phyloP scores from a whole-genome alignment of 2,329 filamentous ascomycete genomes.

The Phialocephala subalpina region DNA sequence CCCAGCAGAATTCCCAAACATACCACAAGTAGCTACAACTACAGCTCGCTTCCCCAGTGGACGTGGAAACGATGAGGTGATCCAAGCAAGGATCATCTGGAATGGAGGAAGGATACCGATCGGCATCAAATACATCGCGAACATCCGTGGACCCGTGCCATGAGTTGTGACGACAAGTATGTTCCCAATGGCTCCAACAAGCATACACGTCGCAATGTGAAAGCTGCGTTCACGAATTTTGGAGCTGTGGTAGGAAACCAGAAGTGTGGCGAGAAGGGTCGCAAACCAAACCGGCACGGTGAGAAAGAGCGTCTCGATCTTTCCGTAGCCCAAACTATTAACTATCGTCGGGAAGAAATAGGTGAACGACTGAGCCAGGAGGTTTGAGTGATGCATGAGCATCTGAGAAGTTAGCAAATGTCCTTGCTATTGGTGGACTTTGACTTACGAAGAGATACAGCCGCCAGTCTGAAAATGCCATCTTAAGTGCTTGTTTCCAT shows the following conservation, averaged over 20 bases:
- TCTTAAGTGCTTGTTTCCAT: slow-evolving; percentile 54
- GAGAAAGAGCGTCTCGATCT: slow-evolving; percentile 62
- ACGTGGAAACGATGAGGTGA: slow-evolving; percentile 44
- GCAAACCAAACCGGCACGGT: slow-evolving; percentile 65
- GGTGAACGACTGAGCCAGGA: slow-evolving; percentile 64
- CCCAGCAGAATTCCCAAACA: slow-evolving; percentile 41
- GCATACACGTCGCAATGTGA: slow-evolving; percentile 62
- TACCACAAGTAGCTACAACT: slow-evolving; percentile 41
- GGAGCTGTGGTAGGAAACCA: slow-evolving; percentile 62
- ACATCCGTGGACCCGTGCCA: slow-evolving; percentile 60
- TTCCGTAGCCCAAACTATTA: slow-evolving; percentile 64
- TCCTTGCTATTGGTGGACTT: background rate
- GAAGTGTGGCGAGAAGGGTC: slow-evolving; percentile 60
- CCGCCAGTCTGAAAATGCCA: slow-evolving; percentile 57
- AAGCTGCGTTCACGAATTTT: slow-evolving; percentile 62
- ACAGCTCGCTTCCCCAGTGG: slow-evolving; percentile 46
- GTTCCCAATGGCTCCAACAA: slow-evolving; percentile 60
- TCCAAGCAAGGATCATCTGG: slow-evolving; percentile 48
- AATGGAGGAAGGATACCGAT: slow-evolving; percentile 60
- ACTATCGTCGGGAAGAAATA: slow-evolving; percentile 74
- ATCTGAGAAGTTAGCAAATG: slow-evolving; percentile 34
- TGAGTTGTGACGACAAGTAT: slow-evolving; percentile 61
- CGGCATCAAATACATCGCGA: slow-evolving; percentile 69
- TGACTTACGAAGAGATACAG: slow-evolving; percentile 53
- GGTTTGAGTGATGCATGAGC: slow-evolving; percentile 59